Evolutionary conservation across 768 basidiomycete genomes (phyloP).

Genomic region (Auricularia auricula-judae): DNA sequence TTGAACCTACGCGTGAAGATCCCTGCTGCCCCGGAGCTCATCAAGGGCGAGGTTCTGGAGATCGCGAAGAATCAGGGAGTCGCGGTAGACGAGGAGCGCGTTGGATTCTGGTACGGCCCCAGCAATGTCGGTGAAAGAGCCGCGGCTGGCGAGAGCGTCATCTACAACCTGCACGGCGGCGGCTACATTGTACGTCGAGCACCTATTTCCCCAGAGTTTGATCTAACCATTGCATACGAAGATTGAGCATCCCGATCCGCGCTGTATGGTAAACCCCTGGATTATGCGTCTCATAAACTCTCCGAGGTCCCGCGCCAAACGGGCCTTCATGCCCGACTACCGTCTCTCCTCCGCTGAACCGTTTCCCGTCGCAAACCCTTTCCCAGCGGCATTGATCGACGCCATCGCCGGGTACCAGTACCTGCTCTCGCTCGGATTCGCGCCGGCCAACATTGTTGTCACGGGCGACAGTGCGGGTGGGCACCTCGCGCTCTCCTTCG

Average conservation of each 20-base stretch:
- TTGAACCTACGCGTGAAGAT: too few species aligned
- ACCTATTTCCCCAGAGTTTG: background rate
- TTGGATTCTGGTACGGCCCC: background rate
- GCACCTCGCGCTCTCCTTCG: conserved; percentile 55
- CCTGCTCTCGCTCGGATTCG: conserved; percentile 47
- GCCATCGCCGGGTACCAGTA: conserved; percentile 64
- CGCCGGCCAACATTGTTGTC: conserved; percentile 49
- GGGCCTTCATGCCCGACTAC: conserved; percentile 59
- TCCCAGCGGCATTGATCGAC: conserved; percentile 68
- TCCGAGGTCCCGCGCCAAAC: conserved; percentile 19
- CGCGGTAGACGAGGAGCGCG: too few species aligned
- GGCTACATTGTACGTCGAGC: conserved; percentile 6
- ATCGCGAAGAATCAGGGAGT: too few species aligned
- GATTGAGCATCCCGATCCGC: background rate
- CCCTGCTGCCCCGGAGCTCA: too few species aligned
- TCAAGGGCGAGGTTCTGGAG: too few species aligned
- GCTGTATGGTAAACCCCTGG: background rate
- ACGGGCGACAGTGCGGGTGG: conserved; percentile 72
- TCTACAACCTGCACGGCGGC: conserved; percentile 42
- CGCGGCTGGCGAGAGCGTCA: conserved; percentile 39
- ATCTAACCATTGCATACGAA: background rate
- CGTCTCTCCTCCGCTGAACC: conserved; percentile 44
- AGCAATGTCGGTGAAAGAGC: conserved; percentile 14
- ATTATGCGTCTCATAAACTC: background rate
- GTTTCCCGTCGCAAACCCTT: conserved; percentile 37